Evolutionary conservation across 306 rosid species (phyloP), one percentile per base, ranked within the genome.

Genomic region (Echinosophora koreensis): DNA sequence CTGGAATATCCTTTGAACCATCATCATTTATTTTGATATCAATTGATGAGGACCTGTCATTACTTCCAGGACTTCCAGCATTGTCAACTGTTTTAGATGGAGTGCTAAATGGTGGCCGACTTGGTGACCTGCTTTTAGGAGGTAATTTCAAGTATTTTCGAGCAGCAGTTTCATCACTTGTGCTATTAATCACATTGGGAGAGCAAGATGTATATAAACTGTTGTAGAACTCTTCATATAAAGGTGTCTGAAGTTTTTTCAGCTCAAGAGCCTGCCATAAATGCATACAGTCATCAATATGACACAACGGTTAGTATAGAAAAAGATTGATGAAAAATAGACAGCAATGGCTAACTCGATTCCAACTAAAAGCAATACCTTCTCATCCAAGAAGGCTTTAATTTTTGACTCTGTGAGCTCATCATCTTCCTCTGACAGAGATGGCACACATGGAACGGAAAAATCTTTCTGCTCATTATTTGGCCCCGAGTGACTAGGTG

Each of bases 381-480:
- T 96, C 83, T 96, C 98, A 82, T 88, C 98, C 89, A 96, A 84
- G 84, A 96, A 96, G 2, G 91, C 98, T 71, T 68, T 87, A 47
- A 96, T 93, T 80, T 93, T 96, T 62, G 94, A 93, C 87, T 96
- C 99, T 16, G 99, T 96, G 41, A 91, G 94, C 77, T 91, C 97
- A 58, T 96, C 99, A 39, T 96, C 98, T 39, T 93, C 98, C 84
- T 92, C 99, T 15, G 88, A 89, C 59, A 93, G 82, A 66, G 93
- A 88, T 52, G 84, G 90, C 74, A 88, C 90, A 27, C 89, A 77
- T 14, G 96, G 87, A 80, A 90, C 86, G 71, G 94, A 88, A 83
- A 96, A 87, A 15, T 86, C 90, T 76, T 65, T 87, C 44, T 88
- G 88, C 58, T 58, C 84, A 57, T 81, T 89, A 35, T 77, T 79